Conservation (phyloP, 352 stramenopile species). For the Peronospora destructor region DNA sequence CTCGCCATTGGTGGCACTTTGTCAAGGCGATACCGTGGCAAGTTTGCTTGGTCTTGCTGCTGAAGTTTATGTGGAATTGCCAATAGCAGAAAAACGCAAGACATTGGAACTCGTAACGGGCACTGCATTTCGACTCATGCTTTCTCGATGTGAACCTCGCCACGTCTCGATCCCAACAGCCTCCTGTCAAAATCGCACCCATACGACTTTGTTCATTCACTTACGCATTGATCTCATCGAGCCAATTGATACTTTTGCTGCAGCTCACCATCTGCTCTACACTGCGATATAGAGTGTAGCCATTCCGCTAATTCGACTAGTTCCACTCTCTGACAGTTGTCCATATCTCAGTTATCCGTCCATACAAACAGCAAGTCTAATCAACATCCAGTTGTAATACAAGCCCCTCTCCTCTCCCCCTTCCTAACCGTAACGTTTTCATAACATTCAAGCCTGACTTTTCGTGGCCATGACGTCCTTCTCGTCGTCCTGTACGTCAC, state of each 20-base stretch:
- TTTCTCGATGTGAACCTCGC: slow-evolving; percentile 38
- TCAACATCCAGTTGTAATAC: background rate
- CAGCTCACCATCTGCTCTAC: slow-evolving; percentile 14
- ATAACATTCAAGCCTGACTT: background rate
- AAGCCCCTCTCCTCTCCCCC: slow-evolving; percentile 16
- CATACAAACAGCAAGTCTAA: too few relatives aligned
- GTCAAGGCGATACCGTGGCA: slow-evolving; percentile 36
- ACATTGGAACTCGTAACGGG: slow-evolving; percentile 29
- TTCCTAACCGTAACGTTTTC: background rate
- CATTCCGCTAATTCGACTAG: too few relatives aligned
- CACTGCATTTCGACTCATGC: slow-evolving; percentile 28
- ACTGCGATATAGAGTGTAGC: slow-evolving; percentile 19
- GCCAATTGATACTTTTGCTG: slow-evolving; percentile 28
- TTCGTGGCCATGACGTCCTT: slow-evolving; percentile 17
- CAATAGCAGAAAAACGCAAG: slow-evolving; percentile 31
- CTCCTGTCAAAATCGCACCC: slow-evolving; percentile 2
- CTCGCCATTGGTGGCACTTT: slow-evolving; percentile 27
- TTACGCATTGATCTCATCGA: slow-evolving; percentile 34
- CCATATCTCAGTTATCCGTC: too few relatives aligned
- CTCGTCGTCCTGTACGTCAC: background rate
- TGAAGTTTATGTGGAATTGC: slow-evolving; percentile 44
- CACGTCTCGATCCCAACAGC: slow-evolving; percentile 7
- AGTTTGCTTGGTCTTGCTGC: slow-evolving; percentile 35
- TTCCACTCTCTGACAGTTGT: too few relatives aligned
- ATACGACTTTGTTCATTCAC: slow-evolving; percentile 7